Evolutionary conservation across 2,329 filamentous ascomycete genomes (phyloP), one percentile per base, ranked within the genome.

Genomic region (Exophiala dermatitidis): DNA sequence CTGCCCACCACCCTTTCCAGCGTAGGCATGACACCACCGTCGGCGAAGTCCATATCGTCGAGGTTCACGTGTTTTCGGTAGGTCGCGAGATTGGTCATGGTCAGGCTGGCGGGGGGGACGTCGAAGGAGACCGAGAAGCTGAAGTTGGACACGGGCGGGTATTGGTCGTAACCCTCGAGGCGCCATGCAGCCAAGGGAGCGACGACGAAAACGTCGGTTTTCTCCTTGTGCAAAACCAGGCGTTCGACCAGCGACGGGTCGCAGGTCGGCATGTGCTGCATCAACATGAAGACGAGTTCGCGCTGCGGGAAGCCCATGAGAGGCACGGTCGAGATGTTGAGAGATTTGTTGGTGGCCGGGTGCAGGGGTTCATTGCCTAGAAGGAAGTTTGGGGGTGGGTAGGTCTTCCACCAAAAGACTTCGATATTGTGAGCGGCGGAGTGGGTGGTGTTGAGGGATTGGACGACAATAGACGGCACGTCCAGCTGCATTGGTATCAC

Each of bases 321-420:
- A 57, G 77, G 74, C 8, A 65, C 64, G 1, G 74, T 77, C 9
- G 65, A 60, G 59, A 75, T 68, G 45, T 68, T 57, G 43, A 67
- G 60, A 6, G 60, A 60, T 3, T 47, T 40, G 43, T 57, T 59
- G 7, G 59, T 61, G n/a, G 48, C 33, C 30, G 61, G 53, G 37
- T 58, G 60, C 3, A 62, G 38, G 12, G 61, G 64, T 33, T 62
- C 63, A 37, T 67, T 64, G 19, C 75, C 76, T 4, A 78, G 66
- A 9, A 79, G 64, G 73, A 76, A 78, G 5, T 70, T 68, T 2
- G 76, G 76, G 1, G 76, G 76, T 5, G 74, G 73, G 59, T 79
- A 79, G 2, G 76, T 77, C 58, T 78, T 77, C 76, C 76, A 79
- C 75, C 75, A 79, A 52, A 77, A 68, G 10, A 76, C 72, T 53